Conservation (phyloP, 129 eudicot species). For the Chrysanthemum lavandulifolium region DNA sequence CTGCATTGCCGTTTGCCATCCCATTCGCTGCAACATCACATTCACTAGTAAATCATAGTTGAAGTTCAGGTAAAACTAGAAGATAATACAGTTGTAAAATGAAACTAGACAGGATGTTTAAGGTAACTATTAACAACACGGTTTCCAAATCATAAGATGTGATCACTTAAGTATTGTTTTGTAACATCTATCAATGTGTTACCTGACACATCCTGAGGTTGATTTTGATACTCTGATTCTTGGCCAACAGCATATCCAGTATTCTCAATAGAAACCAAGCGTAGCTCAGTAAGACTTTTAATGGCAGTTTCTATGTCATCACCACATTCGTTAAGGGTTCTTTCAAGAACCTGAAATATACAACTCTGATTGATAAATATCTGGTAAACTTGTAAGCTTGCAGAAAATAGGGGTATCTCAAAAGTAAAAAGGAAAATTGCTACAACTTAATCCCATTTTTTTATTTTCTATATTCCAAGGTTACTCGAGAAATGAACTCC, state of each 20-base stretch:
- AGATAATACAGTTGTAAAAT: neutral
- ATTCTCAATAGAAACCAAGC: conserved; percentile 53
- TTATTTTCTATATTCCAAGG: too few species aligned
- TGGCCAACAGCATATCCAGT: conserved; percentile 33
- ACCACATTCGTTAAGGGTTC: conserved; percentile 73
- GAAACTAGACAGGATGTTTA: too few species aligned
- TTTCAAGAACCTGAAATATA: conserved; percentile 60
- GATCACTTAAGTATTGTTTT: too few species aligned
- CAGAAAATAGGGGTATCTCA: neutral
- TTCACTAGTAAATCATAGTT: neutral
- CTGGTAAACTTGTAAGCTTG: conserved; percentile 9
- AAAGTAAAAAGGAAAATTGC: too few species aligned
- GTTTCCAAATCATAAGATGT: neutral
- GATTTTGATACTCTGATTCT: conserved; percentile 36
- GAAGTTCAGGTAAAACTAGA: neutral
- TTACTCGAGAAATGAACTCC: too few species aligned
- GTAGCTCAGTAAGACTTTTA: conserved; percentile 70
- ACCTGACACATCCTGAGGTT: conserved; percentile 37
- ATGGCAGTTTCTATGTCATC: conserved; percentile 87
- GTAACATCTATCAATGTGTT: too few species aligned
- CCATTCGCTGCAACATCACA: conserved; percentile 34
- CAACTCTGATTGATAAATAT: conserved; percentile 8
- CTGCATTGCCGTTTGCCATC: conserved; percentile 42
- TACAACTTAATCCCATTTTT: too few species aligned
- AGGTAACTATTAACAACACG: too few species aligned